phyloP scores from a whole-genome alignment of 2,329 filamentous ascomycete genomes.

The Diplocarpon rosae region DNA sequence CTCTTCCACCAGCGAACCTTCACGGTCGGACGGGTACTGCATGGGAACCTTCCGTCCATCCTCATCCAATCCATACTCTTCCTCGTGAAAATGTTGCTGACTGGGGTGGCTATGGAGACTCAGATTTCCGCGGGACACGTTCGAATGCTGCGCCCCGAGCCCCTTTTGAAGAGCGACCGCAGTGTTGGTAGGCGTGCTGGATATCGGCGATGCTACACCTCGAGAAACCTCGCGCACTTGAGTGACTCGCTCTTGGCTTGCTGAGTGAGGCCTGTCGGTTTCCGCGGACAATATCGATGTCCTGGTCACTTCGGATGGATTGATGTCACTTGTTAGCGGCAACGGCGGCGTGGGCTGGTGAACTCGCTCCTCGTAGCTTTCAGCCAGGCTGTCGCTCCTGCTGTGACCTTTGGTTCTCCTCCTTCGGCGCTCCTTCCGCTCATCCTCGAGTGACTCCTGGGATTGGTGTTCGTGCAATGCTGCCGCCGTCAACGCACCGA shows the following conservation, averaged over 20 bases:
- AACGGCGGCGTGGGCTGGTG: constrained; percentile 61
- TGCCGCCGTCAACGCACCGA: constrained; percentile 47
- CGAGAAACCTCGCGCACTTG: constrained; percentile 54
- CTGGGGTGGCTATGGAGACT: constrained; percentile 34
- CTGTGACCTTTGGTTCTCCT: constrained; percentile 35
- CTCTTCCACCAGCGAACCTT: constrained; percentile 20
- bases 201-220: constrained; percentile 47
- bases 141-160: constrained; percentile 54
- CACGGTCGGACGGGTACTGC: constrained; percentile 15
- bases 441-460: constrained; percentile 42
- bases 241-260: constrained; percentile 44
- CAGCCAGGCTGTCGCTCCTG: constrained; percentile 33
- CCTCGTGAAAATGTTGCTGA: constrained; percentile 32
- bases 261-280: constrained; percentile 61
- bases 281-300: constrained; percentile 78
- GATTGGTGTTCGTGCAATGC: constrained; percentile 55
- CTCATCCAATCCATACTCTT: constrained; percentile 27
- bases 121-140: constrained; percentile 35
- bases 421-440: constrained; percentile 31
- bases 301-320: constrained; percentile 76
- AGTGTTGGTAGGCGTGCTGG: constrained; percentile 52
- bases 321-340: constrained; percentile 79
- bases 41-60: constrained; percentile 26
- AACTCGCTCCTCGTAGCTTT: constrained; percentile 40
- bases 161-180: constrained; percentile 42